Evolutionary conservation across 2,329 filamentous ascomycete species (phyloP).

Genomic region (Fusarium pininemorale): DNA sequence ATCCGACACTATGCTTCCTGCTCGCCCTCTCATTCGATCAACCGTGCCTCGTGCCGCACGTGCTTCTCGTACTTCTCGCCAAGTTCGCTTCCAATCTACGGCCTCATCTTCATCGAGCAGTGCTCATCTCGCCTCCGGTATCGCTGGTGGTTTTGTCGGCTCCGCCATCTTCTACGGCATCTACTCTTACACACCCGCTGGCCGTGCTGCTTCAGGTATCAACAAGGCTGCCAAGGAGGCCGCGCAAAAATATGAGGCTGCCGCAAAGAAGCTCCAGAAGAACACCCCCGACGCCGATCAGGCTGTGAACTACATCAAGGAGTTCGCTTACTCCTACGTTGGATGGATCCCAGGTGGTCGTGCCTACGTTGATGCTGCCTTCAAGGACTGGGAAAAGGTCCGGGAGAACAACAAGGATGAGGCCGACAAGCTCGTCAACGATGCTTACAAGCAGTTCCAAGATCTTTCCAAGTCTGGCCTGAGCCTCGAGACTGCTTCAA

Average conservation of each 20-base stretch:
- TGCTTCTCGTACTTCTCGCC: conserved; percentile 37
- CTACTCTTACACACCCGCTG: conserved; percentile 57
- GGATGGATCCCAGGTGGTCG: conserved; percentile 76
- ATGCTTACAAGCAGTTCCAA: conserved; percentile 74
- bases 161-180: conserved; percentile 54
- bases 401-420: conserved; percentile 74
- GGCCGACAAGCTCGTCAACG: conserved; percentile 72
- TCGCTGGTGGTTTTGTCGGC: conserved; percentile 56
- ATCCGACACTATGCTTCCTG: conserved; percentile 43
- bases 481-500: conserved; percentile 68
- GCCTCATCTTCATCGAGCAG: conserved; percentile 34
- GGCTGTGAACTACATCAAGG: conserved; percentile 71
- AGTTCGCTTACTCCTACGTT: conserved; percentile 74
- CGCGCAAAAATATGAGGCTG: conserved; percentile 67
- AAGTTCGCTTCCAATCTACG: conserved; percentile 55
- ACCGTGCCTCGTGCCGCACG: conserved; percentile 42
- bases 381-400: conserved; percentile 75
- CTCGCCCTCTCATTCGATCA: conserved; percentile 44
- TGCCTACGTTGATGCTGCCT: conserved; percentile 73
- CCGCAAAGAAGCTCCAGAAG: conserved; percentile 68
- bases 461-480: conserved; percentile 67
- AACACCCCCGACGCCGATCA: conserved; percentile 72
- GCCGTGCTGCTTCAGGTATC: conserved; percentile 52
- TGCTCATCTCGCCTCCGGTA: conserved; percentile 52
- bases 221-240: conserved; percentile 63